Percentiles rank a stretch among this genome's conserved stretches.
Conservation (phyloP, 2,329 filamentous ascomycete genomes). For the Arthrobotrys entomopaga region DNA sequence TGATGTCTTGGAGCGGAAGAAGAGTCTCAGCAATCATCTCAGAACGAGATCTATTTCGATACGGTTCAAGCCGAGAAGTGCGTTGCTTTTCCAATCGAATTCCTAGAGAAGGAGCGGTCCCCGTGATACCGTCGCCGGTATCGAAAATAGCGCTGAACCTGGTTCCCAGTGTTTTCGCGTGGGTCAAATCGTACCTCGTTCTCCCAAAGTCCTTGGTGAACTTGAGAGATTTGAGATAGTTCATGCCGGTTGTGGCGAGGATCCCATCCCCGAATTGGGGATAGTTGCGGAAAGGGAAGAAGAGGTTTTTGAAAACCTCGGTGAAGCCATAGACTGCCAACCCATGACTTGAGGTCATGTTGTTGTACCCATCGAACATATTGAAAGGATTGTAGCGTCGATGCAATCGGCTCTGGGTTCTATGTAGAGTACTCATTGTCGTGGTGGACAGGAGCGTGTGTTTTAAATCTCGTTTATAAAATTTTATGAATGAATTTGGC, state of each 20-base stretch:
- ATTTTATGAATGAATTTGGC: too few relatives aligned
- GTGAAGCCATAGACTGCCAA: not conserved
- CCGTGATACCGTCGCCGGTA: slow-evolving; percentile 15
- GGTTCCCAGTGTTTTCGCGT: slow-evolving; percentile 1
- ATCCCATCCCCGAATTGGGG: not conserved
- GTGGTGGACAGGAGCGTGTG: too few relatives aligned
- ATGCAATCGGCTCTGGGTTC: too few relatives aligned
- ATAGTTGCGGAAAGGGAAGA: slow-evolving; percentile 29
- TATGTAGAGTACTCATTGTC: too few relatives aligned
- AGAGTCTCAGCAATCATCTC: slow-evolving; percentile 20
- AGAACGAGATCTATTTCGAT: slow-evolving; percentile 17
- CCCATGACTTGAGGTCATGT: too few relatives aligned
- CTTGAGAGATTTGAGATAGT: slow-evolving; percentile 26
- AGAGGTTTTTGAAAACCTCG: slow-evolving; percentile 33
- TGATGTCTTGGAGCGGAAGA: slow-evolving; percentile 30
- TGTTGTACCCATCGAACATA: too few relatives aligned
- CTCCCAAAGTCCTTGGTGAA: slow-evolving; percentile 18
- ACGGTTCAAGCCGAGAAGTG: slow-evolving; percentile 4
- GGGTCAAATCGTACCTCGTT: slow-evolving; percentile 22
- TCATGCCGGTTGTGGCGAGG: slow-evolving; percentile 2
- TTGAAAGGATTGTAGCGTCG: too few relatives aligned
- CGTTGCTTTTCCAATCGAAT: slow-evolving; percentile 32
- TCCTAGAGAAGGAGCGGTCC: slow-evolving; percentile 15
- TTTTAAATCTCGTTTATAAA: too few relatives aligned
- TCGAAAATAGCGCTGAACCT: slow-evolving; percentile 25